Percentiles rank a stretch among this genome's conserved stretches.
These are phyloP conservation scores for Boletellus ananiceps DNA, from an alignment of 768 basidiomycete species.

Conservation along the genomic window DNA sequence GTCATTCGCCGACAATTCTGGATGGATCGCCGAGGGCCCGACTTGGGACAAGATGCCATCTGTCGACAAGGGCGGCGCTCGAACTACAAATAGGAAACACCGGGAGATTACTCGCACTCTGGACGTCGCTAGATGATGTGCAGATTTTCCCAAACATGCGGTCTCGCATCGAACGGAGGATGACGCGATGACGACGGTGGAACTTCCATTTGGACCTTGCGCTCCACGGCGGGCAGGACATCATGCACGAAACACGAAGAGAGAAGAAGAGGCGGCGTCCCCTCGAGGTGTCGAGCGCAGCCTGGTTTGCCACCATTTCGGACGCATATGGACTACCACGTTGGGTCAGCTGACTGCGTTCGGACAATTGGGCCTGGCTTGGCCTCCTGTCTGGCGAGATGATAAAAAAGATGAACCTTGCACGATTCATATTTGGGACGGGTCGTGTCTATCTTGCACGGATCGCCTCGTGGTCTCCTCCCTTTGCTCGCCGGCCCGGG, in stretches of 20 bases:
- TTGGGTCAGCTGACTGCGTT: constrained; percentile 10
- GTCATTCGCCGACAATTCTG: constrained; percentile 15
- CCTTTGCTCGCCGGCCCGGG: not conserved
- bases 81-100: not conserved
- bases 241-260: constrained; percentile 20
- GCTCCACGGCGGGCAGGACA: constrained; percentile 20
- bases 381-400: constrained; percentile 3
- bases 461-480: constrained; percentile 15
- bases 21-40: constrained; percentile 18
- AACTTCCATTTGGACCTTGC: constrained; percentile 7
- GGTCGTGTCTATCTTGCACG: not conserved
- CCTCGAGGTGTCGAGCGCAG: constrained; percentile 2
- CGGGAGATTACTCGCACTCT: no score
- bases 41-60: constrained; percentile 7
- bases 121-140: no score
- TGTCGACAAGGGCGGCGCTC: no score
- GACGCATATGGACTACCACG: constrained; percentile 13
- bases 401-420: constrained; percentile 19
- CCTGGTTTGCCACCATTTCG: constrained; percentile 4
- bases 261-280: constrained; percentile 1
- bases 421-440: not conserved
- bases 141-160: constrained; percentile 3
- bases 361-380: not conserved
- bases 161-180: constrained; percentile 15
- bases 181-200: not conserved